phyloP scores from a whole-genome alignment of 768 basidiomycete genomes.

The Xerocomus potaroensis region DNA sequence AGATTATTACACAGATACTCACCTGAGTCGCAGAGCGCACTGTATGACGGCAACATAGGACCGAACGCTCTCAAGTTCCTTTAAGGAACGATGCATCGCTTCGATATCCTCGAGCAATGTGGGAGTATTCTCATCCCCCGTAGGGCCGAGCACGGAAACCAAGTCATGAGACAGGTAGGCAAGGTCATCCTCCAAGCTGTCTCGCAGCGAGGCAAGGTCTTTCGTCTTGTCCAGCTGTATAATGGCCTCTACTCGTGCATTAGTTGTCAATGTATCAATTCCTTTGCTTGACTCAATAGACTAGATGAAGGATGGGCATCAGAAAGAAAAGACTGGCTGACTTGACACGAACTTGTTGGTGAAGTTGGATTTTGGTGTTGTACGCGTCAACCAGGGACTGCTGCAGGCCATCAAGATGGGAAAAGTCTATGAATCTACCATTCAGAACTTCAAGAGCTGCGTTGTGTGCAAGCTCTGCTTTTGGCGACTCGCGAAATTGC shows the following conservation, averaged over 20 bases:
- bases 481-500: constrained; percentile 47
- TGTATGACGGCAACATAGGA: constrained; percentile 74
- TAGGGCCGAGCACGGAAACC: constrained; percentile 44
- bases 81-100: constrained; percentile 67
- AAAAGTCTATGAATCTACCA: constrained; percentile 41
- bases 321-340: constrained; percentile 12
- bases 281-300: constrained; percentile 48
- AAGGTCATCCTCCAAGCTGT: constrained; percentile 75
- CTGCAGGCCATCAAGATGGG: constrained; percentile 49
- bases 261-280: constrained; percentile 43
- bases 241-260: constrained; percentile 45
- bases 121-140: constrained; percentile 43
- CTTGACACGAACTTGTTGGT: constrained; percentile 40
- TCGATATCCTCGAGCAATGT: constrained; percentile 84
- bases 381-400: constrained; percentile 40
- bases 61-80: constrained; percentile 71
- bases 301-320: constrained; percentile 42
- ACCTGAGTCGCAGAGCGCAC: constrained; percentile 71
- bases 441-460: constrained; percentile 39
- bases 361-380: constrained; percentile 37
- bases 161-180: constrained; percentile 62
- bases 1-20: constrained; percentile 13
- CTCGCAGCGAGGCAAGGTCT: constrained; percentile 70
- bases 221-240: constrained; percentile 60
- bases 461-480: constrained; percentile 36